A percentile compares a stretch with the other conserved stretches of the same genome.
Conservation (phyloP, 2,329 filamentous ascomycete species). For the Ciborinia camelliae region DNA sequence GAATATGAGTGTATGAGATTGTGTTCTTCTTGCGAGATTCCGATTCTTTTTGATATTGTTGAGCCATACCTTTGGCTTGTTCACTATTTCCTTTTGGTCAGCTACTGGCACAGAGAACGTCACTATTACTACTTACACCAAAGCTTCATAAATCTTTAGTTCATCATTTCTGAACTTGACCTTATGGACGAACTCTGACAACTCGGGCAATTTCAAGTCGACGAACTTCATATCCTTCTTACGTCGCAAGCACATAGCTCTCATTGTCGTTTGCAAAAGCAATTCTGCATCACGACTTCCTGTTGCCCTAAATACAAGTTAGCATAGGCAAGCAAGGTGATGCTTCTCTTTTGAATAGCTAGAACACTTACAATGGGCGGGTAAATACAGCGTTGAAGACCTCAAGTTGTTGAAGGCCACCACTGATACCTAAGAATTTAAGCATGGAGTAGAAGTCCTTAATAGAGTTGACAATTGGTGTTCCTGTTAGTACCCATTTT, state of each 20-base stretch:
- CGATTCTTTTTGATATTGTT: slow-evolving; percentile 48
- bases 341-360: neutral
- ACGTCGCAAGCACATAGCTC: slow-evolving; percentile 74
- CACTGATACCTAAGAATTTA: slow-evolving; percentile 71
- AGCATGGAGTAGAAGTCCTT: slow-evolving; percentile 78
- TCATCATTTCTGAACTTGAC: slow-evolving; percentile 73
- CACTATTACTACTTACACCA: slow-evolving; percentile 50
- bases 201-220: slow-evolving; percentile 71
- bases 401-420: slow-evolving; percentile 68
- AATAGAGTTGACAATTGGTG: slow-evolving; percentile 78
- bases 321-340: neutral
- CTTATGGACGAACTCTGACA: slow-evolving; percentile 74
- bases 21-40: slow-evolving; percentile 38
- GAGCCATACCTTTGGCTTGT: slow-evolving; percentile 71
- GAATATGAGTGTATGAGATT: slow-evolving; percentile 66
- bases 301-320: slow-evolving; percentile 36
- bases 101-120: neutral
- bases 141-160: slow-evolving; percentile 70
- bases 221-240: slow-evolving; percentile 88
- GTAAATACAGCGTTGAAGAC: slow-evolving; percentile 73
- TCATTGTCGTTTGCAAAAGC: slow-evolving; percentile 73
- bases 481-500: slow-evolving; percentile 77
- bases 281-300: slow-evolving; percentile 57
- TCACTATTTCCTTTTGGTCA: slow-evolving; percentile 45
- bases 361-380: slow-evolving; percentile 52